Base-by-base conservation (phyloP, 192 early-diverging fungal genomes). In the Funneliformis geosporum region DNA sequence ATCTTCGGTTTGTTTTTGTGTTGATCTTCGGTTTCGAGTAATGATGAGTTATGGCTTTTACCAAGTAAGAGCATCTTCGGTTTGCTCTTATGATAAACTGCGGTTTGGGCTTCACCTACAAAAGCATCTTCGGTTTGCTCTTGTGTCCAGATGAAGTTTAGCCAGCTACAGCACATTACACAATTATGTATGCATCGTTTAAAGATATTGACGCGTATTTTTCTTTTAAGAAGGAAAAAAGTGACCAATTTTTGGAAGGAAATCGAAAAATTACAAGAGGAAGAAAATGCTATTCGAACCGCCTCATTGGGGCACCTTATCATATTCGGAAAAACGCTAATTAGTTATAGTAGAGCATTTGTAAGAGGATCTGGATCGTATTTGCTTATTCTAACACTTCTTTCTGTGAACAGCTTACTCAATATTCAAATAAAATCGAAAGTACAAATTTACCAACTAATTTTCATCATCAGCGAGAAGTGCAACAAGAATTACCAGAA, bases 11-110 rank as follows among this genome's bases (percentile, higher is more conserved):
- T 79, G 46, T 25, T 66, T 65, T 79, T 79, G 77, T 70, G 39
- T 70, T 62, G 64, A 78, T 78, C 64, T 38, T 11, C 64, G 10
- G 64, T 43, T 66, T 78, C 46, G 62, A 44, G 77, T 73, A 55
- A 73, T 73, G 33, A 23, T 73, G 4, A 78, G 66, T 42, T 50
- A 78, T 27, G 77, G 40, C 68, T 70, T 78, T 78, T 72, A 78
- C 77, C 59, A 21, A 78, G 77, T 50, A 78, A 78, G 55, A 71
- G 77, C 66, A 78, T 78, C 77, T 72, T n/a, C 77, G 65, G 77
- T 78, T 66, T 78, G 66, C 77, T 46, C 55, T 78, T 78, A 50
- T 78, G 77, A 78, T 65, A 44, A 71, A 47, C 77, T 42, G 9
- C 27, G 25, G 77, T 33, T 70, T 78, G 23, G 25, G 77, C 77